These are phyloP conservation scores for Fennellomyces sp. DNA, from an alignment of 371 early-diverging fungal species.

Conservation along the genomic window DNA sequence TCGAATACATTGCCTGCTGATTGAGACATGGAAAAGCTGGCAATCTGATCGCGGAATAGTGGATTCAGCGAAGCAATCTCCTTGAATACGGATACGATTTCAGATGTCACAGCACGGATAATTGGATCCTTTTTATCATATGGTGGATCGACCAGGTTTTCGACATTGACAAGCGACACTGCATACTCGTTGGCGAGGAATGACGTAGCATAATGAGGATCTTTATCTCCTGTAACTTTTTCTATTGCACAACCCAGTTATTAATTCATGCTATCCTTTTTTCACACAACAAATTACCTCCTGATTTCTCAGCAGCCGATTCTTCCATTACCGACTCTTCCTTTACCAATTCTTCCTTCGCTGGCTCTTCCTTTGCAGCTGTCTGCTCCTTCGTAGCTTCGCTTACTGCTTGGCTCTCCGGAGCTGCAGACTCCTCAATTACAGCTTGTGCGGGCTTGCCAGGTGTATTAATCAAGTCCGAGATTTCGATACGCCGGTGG, in stretches of 20 bases:
- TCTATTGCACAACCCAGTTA: neutral
- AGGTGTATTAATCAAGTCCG: constrained; percentile 46
- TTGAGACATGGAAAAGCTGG: constrained; percentile 93
- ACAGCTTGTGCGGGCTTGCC: constrained; percentile 9
- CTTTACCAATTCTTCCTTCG: too few species aligned
- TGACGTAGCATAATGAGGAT: constrained; percentile 47
- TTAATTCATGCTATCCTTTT: neutral
- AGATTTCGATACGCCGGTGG: constrained; percentile 88
- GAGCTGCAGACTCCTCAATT: constrained; percentile 8
- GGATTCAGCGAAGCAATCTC: constrained; percentile 94
- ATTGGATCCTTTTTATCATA: constrained; percentile 84
- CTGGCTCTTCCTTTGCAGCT: neutral
- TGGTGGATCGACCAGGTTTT: constrained; percentile 83
- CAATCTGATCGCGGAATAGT: constrained; percentile 95
- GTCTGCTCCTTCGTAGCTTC: neutral
- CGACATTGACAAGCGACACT: constrained; percentile 86
- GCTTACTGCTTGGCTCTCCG: constrained; percentile 8
- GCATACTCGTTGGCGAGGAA: constrained; percentile 70
- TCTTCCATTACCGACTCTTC: neutral
- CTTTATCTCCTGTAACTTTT: constrained; percentile 13
- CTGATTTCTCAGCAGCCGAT: neutral
- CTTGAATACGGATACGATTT: constrained; percentile 94
- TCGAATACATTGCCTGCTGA: constrained; percentile 95
- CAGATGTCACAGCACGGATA: constrained; percentile 93
- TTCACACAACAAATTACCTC: neutral